Conservation (phyloP, 257 asterid species). For the Petrea volubilis region DNA sequence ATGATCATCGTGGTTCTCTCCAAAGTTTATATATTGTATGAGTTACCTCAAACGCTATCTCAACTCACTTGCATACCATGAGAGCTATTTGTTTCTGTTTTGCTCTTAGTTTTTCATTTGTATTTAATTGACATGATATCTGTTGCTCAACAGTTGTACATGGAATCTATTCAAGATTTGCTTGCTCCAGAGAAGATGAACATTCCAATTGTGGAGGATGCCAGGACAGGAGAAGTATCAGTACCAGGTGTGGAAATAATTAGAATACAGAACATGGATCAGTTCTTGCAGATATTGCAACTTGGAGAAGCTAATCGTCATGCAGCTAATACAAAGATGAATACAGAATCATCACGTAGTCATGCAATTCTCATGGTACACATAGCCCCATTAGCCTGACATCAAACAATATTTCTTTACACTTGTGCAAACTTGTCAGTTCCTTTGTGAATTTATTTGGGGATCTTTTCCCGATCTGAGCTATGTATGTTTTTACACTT, state of each 20-base stretch:
- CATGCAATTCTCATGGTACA: constrained; percentile 92
- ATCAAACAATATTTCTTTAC: not conserved
- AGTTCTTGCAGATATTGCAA: constrained; percentile 66
- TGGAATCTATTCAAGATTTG: constrained; percentile 93
- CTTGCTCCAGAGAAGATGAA: constrained; percentile 83
- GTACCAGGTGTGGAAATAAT: constrained; percentile 75
- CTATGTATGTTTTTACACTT: too few species aligned
- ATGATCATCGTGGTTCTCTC: not conserved
- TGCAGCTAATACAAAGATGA: constrained; percentile 91
- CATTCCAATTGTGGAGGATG: constrained; percentile 81
- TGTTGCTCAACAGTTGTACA: constrained; percentile 56
- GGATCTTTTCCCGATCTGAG: not conserved
- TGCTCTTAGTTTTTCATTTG: constrained; percentile 1
- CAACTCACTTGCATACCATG: not conserved
- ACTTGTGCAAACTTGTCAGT: too few species aligned
- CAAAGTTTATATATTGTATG: too few species aligned
- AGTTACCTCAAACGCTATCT: not conserved
- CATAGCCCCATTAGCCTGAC: not conserved
- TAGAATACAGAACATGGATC: constrained; percentile 68
- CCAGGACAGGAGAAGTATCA: constrained; percentile 80
- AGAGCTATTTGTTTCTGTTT: not conserved
- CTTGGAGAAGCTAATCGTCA: constrained; percentile 85
- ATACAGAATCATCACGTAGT: constrained; percentile 90
- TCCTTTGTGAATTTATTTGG: too few species aligned
- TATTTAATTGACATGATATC: constrained; percentile 9